Percentiles rank a stretch among this genome's conserved stretches.
Conservation (phyloP, 306 rosid species). For the Aeschynomene evenia region DNA sequence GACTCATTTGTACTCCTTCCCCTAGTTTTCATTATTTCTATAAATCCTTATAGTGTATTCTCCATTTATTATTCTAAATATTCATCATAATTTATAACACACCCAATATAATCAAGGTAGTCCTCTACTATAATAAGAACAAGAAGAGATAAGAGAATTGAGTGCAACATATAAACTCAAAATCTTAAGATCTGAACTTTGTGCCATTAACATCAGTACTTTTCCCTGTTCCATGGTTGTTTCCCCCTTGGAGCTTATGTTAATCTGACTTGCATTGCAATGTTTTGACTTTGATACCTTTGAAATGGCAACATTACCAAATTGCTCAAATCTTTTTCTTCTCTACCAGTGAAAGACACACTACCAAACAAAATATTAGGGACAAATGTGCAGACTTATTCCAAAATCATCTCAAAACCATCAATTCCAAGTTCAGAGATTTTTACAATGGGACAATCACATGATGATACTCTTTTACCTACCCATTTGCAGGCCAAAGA, state of each 20-base stretch:
- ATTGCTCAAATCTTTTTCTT: neutral
- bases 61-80: too few relatives aligned
- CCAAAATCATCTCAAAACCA: constrained; percentile 29
- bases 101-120: too few relatives aligned
- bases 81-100: too few relatives aligned
- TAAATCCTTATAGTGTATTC: too few relatives aligned
- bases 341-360: neutral
- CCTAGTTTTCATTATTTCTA: too few relatives aligned
- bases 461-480: neutral
- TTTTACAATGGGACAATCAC: constrained; percentile 27
- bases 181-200: neutral
- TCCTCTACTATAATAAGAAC: too few relatives aligned
- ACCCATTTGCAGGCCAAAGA: constrained; percentile 15
- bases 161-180: too few relatives aligned
- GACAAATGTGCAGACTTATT: neutral
- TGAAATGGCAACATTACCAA: neutral
- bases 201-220: neutral
- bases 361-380: neutral
- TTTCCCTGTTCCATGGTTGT: neutral
- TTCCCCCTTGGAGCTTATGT: neutral
- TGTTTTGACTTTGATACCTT: neutral
- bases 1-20: too few relatives aligned
- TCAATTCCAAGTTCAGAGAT: constrained; percentile 18
- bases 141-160: too few relatives aligned
- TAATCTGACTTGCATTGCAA: neutral